These are phyloP conservation scores for Penicillium aurantiogriseum DNA, from an alignment of 2,329 filamentous ascomycete genomes.

Conservation along the genomic window DNA sequence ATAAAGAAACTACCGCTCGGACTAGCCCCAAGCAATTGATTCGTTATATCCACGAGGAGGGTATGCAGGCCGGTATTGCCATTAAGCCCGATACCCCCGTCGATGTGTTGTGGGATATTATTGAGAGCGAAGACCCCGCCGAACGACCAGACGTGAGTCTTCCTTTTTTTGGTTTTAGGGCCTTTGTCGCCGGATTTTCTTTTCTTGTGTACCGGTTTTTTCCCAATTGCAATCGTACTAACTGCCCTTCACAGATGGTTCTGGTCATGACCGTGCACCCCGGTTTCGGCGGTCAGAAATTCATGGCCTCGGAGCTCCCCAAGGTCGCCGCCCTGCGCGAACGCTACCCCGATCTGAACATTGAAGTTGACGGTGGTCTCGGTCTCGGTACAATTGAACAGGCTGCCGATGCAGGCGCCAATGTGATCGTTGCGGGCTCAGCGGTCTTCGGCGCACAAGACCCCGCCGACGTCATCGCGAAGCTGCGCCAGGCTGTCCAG, in stretches of 20 bases:
- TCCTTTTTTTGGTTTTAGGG: background rate
- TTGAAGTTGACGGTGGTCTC: constrained; percentile 93
- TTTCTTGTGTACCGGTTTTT: background rate
- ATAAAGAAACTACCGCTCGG: constrained; percentile 61
- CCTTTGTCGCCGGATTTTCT: background rate
- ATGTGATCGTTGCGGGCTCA: constrained; percentile 95
- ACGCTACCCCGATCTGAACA: constrained; percentile 88
- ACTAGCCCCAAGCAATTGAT: constrained; percentile 85
- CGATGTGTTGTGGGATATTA: constrained; percentile 86
- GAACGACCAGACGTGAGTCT: constrained; percentile 83
- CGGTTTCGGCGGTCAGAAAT: constrained; percentile 96
- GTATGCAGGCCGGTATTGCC: constrained; percentile 88
- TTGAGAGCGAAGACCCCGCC: constrained; percentile 68
- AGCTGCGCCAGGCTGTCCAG: constrained; percentile 77
- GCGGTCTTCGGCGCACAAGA: constrained; percentile 93
- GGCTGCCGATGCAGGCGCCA: constrained; percentile 91
- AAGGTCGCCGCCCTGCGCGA: constrained; percentile 83
- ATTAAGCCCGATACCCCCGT: constrained; percentile 91
- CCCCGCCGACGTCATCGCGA: constrained; percentile 79
- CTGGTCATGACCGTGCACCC: constrained; percentile 98
- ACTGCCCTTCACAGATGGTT: constrained; percentile 69
- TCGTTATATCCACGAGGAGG: constrained; percentile 82
- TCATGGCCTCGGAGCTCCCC: constrained; percentile 93
- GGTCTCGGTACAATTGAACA: constrained; percentile 87
- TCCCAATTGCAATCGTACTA: constrained; percentile 5